Percentiles rank a stretch among this genome's conserved stretches.
phyloP scores from a whole-genome alignment of 441 rosid species.

The Kokia cookei region DNA sequence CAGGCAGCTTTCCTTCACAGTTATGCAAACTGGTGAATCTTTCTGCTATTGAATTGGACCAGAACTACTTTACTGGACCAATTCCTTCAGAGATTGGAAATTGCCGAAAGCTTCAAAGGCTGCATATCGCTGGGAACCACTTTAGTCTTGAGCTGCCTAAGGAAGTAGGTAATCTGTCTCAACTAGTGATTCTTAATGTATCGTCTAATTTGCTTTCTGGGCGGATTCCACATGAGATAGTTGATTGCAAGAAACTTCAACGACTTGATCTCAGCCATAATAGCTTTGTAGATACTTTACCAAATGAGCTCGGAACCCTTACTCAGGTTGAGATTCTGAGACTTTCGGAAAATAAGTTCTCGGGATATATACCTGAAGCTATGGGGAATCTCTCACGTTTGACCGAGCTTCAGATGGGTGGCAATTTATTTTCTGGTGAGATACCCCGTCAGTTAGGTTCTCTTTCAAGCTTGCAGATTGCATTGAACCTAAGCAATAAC shows the following conservation, averaged over 20 bases:
- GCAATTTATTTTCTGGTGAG: slow-evolving; percentile 69
- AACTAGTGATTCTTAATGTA: slow-evolving; percentile 77
- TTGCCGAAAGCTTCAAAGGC: slow-evolving; percentile 82
- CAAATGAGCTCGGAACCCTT: slow-evolving; percentile 70
- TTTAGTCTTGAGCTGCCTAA: slow-evolving; percentile 57
- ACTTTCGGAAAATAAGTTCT: slow-evolving; percentile 77
- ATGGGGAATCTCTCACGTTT: slow-evolving; percentile 81
- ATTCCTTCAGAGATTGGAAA: slow-evolving; percentile 58
- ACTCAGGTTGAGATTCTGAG: slow-evolving; percentile 75
- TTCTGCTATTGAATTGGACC: slow-evolving; percentile 81
- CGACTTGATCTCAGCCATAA: slow-evolving; percentile 86
- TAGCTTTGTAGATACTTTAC: slow-evolving; percentile 56
- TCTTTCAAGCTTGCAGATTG: slow-evolving; percentile 90
- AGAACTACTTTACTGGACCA: slow-evolving; percentile 78
- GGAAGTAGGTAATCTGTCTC: slow-evolving; percentile 74
- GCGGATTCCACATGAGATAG: slow-evolving; percentile 55
- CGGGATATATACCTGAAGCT: slow-evolving; percentile 66
- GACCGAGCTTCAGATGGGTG: slow-evolving; percentile 97
- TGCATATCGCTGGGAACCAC: slow-evolving; percentile 76
- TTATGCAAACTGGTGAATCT: slow-evolving; percentile 78
- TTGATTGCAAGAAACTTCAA: slow-evolving; percentile 84
- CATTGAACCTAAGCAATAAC: slow-evolving; percentile 85
- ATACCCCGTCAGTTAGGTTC: slow-evolving; percentile 73
- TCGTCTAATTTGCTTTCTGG: slow-evolving; percentile 78
- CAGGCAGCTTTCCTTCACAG: slow-evolving; percentile 81